Percentiles rank a stretch among this genome's conserved stretches.
phyloP scores from a whole-genome alignment of 345 rosid genomes.

The Rhodamnia rubescens region DNA sequence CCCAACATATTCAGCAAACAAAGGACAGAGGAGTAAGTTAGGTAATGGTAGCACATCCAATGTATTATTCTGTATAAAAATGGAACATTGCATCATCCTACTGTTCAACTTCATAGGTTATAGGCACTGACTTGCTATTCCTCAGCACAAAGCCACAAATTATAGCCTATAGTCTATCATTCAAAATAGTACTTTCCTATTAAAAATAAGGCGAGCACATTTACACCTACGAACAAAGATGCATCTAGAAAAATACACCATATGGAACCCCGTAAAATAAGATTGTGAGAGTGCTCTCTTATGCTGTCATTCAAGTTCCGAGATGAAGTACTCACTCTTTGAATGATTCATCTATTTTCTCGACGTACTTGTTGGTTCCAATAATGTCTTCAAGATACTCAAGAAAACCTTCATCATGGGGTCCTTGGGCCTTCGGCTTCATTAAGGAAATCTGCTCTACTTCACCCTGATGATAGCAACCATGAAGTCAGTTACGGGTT shows the following conservation, averaged over 20 bases:
- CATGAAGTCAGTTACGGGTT: not conserved
- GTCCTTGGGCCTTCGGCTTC: slow-evolving; percentile 97
- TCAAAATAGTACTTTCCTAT: not conserved
- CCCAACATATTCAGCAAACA: not conserved
- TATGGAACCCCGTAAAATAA: not conserved
- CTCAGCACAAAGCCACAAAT: not conserved
- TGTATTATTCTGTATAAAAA: not conserved
- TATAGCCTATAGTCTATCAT: not conserved
- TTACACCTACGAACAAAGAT: not conserved
- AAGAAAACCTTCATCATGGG: slow-evolving; percentile 97
- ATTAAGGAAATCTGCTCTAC: slow-evolving; percentile 98
- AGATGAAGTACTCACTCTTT: slow-evolving; percentile 52
- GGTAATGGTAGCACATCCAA: not conserved
- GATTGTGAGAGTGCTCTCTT: not conserved
- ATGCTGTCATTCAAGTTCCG: not conserved
- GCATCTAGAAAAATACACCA: not conserved
- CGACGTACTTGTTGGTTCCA: slow-evolving; percentile 88
- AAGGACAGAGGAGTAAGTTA: not conserved
- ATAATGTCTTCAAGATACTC: slow-evolving; percentile 95
- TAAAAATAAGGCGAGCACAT: not conserved
- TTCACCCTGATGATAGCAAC: slow-evolving; percentile 63
- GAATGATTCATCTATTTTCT: slow-evolving; percentile 72
- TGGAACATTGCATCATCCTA: not conserved
- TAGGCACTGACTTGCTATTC: not conserved
- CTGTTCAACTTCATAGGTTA: not conserved